Percentiles rank a stretch among this genome's conserved stretches.
These are phyloP conservation scores for Hydnomerulius pinastri DNA, from an alignment of 768 basidiomycete species.

Conservation along the genomic window DNA sequence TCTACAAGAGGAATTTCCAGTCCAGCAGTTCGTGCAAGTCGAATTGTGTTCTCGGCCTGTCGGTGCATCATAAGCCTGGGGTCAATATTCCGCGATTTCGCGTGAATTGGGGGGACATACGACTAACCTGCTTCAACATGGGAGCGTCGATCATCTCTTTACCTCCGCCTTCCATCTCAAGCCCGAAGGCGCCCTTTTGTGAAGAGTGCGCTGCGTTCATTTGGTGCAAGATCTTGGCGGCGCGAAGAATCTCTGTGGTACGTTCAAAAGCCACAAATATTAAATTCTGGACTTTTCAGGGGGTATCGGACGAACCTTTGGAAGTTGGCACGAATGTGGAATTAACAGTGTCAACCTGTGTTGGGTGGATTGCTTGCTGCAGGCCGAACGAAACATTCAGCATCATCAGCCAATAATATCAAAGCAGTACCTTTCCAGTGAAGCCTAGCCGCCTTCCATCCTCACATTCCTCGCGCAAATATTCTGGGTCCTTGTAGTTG, in stretches of 20 bases:
- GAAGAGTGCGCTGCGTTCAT: conserved; percentile 61
- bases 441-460: conserved; percentile 86
- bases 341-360: conserved; percentile 78
- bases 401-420: conserved; percentile 1
- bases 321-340: conserved; percentile 74
- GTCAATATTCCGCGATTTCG: background rate
- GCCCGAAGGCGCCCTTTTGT: conserved; percentile 68
- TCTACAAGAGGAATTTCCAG: conserved; percentile 50
- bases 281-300: too few species aligned
- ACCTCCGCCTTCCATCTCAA: conserved; percentile 54
- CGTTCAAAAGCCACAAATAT: too few species aligned
- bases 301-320: conserved; percentile 47
- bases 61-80: conserved; percentile 3
- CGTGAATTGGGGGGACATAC: background rate
- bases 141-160: conserved; percentile 91
- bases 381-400: conserved; percentile 2
- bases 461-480: conserved; percentile 69
- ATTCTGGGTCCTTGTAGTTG: conserved; percentile 74
- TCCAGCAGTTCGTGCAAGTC: conserved; percentile 54
- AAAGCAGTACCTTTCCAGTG: conserved; percentile 74
- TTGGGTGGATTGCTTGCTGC: conserved; percentile 94
- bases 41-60: conserved; percentile 54
- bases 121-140: conserved; percentile 77
- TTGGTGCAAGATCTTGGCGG: conserved; percentile 65
- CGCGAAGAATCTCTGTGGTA: conserved; percentile 69